Evolutionary conservation across 108 stramenopile species (phyloP).

Genomic region (Skeletonema costatum): DNA sequence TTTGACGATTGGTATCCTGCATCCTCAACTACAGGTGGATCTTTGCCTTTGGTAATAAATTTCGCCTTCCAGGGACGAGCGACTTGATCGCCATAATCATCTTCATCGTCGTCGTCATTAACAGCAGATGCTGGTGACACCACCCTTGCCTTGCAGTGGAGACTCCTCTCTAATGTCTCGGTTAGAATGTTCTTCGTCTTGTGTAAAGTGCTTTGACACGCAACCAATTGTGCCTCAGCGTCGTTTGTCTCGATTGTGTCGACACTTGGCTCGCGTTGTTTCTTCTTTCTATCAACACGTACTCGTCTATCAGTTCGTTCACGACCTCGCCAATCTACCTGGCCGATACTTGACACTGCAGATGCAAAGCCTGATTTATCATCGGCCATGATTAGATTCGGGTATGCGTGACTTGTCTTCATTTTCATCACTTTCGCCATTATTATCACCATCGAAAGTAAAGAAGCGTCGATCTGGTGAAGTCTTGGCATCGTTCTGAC

Average conservation of each 20-base stretch:
- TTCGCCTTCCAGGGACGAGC: not conserved
- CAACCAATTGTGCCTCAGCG: not conserved
- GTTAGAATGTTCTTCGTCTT: constrained; percentile 2
- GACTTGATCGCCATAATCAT: not conserved
- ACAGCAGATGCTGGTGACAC: not conserved
- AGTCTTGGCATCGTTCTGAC: not conserved
- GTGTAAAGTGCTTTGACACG: not conserved
- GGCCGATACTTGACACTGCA: not conserved
- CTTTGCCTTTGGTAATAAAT: not conserved
- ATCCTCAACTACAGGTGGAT: not conserved
- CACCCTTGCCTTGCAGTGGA: not conserved
- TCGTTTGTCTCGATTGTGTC: not conserved
- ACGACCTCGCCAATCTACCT: not conserved
- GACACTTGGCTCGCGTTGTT: not conserved
- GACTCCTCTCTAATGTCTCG: not conserved
- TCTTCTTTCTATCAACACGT: not conserved
- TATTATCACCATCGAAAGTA: not conserved
- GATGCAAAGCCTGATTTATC: not conserved
- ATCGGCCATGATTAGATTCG: not conserved
- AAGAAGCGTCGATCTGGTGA: not conserved
- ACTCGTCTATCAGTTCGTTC: not conserved
- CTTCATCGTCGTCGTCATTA: not conserved
- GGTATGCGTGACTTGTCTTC: not conserved
- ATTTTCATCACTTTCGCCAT: not conserved
- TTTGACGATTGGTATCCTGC: not conserved